Base-by-base conservation (phyloP, 768 basidiomycete species). In the Boletus reticulatus region DNA sequence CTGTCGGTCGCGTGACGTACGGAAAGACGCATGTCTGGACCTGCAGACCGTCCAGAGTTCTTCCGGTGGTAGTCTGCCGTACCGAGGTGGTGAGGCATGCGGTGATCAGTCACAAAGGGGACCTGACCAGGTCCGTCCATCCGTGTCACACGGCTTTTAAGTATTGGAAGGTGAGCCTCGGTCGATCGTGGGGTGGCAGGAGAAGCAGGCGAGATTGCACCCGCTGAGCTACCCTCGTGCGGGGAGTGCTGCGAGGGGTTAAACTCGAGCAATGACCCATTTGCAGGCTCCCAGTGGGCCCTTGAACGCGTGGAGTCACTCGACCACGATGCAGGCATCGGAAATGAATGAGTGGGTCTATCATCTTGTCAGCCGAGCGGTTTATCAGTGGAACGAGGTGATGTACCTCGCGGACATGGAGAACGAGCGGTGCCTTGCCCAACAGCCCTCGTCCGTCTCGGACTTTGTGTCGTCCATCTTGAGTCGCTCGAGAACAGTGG, bases 401-500 rank as follows among this genome's bases (percentile, higher is more conserved):
- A 57, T 62, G 36, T 45, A 76, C 74, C 67, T 68, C 44, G 69
- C 67, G 32, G 79, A 76, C 20, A 72, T 67, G 19, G 80, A 78
- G 32, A 76, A 53, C 9, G 81, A 78, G 39, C 77, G 76, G 50
- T 79, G 73, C 58, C 78, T 73, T 41, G 69, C 61, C 73, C 77
- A 76, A 72, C 49, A 62, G 36, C 37, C 56, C 53, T 49, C 60
- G 41, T 59, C 65, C 44, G 57, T 45, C 17, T 71, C 45, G 55
- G 62, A 54, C 29, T 20, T 42, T 1, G 43, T 76, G 48, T 85
- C 84, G 20, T 84, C 82, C 58, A 79, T 76, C 53, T 75, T 78
- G n/a, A 90, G 70, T 27, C 88, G 78, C 51, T 83, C 74, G 45
- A 90, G 70, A 8, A 90, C 88, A 7, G 85, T 82, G 6, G 84